Evolutionary conservation across 1,284 basidiomycete species (phyloP), one percentile per base, ranked within the genome.

Genomic region (Malassezia equina): DNA sequence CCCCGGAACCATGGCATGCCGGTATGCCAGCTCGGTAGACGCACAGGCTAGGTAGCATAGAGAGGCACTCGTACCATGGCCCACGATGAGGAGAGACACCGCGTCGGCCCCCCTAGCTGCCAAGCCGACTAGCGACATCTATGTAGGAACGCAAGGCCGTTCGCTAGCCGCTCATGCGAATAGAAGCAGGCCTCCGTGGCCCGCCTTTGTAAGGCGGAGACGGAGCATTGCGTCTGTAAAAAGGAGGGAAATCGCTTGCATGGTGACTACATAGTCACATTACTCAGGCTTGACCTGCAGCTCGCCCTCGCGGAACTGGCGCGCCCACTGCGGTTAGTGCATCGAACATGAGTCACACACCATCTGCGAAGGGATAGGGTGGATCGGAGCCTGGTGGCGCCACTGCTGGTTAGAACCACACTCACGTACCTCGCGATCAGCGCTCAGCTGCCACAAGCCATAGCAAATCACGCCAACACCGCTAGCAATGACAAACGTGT

Each of bases 361-460:
- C 47, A 47, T 28, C 42, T 52, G 41, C 41, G 63, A 66, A 13
- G 70, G 70, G 40, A 73, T 73, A 4, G 62, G 63, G 51, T 64
- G 65, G 41, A 62, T 65, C 12, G 70, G 70, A 2, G 66, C 52
- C 51, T 65, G 66, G 60, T 73, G 70, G 39, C 70, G 62, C 67
- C 67, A 73, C 66, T 71, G 59, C 17, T 28, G 17, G 24, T 21
- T 17, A 45, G 29, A 40, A 47, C 29, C 17, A 31, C 33, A 28
- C 34, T 17, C n/a, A 62, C 78, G 49, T 59, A 80, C 79, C 76
- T 81, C 80, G 58, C 77, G 75, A 28, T 75, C 69, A 5, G 80
- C 79, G 49, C 77, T 78, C 58, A 78, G 69, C 19, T 67, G 73
- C 78, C 79, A 81, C 25, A 80, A 71, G 19, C 76, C 77, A 52